Conservation (phyloP, 2,329 filamentous ascomycete genomes). For the Alternaria metachromatica region DNA sequence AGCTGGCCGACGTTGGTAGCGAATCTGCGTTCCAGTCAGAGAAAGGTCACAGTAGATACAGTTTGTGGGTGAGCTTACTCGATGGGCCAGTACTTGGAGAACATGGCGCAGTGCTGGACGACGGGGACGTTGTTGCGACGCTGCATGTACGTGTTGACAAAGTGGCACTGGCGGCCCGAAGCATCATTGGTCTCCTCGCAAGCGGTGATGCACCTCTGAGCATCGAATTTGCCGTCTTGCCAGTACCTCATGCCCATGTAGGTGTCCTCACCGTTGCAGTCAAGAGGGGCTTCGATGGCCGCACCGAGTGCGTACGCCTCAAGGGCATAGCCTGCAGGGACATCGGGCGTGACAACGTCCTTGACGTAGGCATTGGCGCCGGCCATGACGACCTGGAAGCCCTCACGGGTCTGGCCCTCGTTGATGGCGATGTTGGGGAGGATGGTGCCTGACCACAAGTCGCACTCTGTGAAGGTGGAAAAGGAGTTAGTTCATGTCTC, state of each 20-base stretch:
- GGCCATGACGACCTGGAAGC: conserved; percentile 26
- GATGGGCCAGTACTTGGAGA: conserved; percentile 6
- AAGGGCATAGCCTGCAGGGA: conserved; percentile 12
- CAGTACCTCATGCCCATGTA: conserved; percentile 30
- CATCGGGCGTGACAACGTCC: not conserved
- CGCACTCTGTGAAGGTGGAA: conserved; percentile 22
- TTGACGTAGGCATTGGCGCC: conserved; percentile 31
- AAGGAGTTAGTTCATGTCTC: not conserved
- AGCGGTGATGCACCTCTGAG: conserved; percentile 36
- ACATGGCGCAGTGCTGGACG: conserved; percentile 37
- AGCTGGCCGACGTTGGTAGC: conserved; percentile 14
- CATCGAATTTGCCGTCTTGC: conserved; percentile 38
- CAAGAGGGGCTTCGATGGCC: conserved; percentile 40
- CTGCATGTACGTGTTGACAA: conserved; percentile 45
- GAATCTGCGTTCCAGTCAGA: not conserved
- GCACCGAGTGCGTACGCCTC: conserved; percentile 17
- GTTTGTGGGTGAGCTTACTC: not conserved
- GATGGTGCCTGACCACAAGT: conserved; percentile 30
- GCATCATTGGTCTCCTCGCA: conserved; percentile 25
- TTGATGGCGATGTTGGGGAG: conserved; percentile 28
- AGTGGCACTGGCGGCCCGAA: conserved; percentile 30
- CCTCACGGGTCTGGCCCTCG: conserved; percentile 27
- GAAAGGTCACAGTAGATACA: not conserved
- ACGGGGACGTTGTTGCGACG: conserved; percentile 26
- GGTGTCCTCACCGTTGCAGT: conserved; percentile 36